These are phyloP conservation scores for Scheffersomyces titani DNA, from an alignment of 1,139 yeast species.

Conservation along the genomic window DNA sequence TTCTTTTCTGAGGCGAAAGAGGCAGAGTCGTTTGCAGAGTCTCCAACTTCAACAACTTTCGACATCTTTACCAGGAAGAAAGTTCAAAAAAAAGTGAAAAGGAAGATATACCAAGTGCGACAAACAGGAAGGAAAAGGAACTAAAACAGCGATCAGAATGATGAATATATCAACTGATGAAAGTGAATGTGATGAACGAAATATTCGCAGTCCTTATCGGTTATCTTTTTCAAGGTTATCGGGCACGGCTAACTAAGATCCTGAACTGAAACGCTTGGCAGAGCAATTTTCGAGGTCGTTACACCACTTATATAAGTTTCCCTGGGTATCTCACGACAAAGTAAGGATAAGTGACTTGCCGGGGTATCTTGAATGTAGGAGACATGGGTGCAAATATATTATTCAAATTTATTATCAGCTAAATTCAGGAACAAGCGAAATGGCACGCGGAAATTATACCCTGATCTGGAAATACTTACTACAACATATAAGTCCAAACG, in stretches of 20 bases:
- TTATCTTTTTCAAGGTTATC: neutral
- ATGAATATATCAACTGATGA: neutral
- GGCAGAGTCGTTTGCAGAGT: neutral
- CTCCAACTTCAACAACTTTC: neutral
- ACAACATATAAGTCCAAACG: neutral
- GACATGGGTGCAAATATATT: neutral
- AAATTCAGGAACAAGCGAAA: neutral
- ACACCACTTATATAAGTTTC: neutral
- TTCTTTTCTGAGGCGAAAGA: neutral
- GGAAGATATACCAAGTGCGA: neutral
- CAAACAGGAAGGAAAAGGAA: neutral
- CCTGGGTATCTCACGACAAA: neutral
- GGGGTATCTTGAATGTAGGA: neutral
- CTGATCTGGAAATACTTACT: neutral
- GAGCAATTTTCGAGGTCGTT: neutral
- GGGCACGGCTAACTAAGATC: neutral
- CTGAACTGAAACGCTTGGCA: neutral
- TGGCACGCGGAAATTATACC: neutral
- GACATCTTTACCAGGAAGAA: constrained; percentile 1
- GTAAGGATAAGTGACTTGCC: neutral
- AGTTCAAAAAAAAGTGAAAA: neutral
- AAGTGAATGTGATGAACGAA: neutral
- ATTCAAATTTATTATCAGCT: neutral
- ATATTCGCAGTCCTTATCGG: neutral
- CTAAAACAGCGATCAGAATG: neutral